Conservation (phyloP, 345 rosid species). For the Gossypium mustelinum region DNA sequence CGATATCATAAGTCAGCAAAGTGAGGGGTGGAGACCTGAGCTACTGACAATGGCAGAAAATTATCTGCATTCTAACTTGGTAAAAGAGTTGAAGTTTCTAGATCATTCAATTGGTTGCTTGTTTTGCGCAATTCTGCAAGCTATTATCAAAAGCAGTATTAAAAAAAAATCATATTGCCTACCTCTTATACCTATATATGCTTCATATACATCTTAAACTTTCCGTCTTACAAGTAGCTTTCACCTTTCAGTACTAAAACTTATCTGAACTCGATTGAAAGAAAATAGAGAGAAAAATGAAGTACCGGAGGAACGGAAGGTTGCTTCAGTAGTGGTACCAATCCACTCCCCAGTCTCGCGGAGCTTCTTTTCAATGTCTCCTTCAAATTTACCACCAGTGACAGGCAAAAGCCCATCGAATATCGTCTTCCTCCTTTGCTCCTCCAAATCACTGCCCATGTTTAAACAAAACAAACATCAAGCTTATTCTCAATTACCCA, state of each 20-base stretch:
- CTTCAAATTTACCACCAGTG: slow-evolving; percentile 40
- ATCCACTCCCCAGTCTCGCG: slow-evolving; percentile 73
- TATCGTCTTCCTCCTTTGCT: slow-evolving; percentile 34
- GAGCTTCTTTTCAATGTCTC: slow-evolving; percentile 56
- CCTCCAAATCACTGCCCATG: slow-evolving; percentile 42
- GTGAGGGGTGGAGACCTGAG: no score
- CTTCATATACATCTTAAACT: no score
- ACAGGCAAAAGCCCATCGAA: slow-evolving; percentile 48
- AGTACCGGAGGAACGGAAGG: slow-evolving; percentile 55
- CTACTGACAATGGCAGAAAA: no score
- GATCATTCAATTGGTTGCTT: neutral
- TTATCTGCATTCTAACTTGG: no score
- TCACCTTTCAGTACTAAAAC: neutral
- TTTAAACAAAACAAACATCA: neutral
- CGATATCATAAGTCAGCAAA: no score
- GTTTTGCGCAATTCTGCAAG: no score
- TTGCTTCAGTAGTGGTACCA: slow-evolving; percentile 35
- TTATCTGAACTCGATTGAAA: neutral
- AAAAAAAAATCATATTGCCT: neutral
- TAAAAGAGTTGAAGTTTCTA: neutral
- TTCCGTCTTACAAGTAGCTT: no score
- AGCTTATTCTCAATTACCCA: neutral
- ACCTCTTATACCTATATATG: neutral
- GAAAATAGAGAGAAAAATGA: neutral
- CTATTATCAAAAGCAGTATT: no score